Base-by-base conservation (phyloP, 75 land plant genomes). In the Chamaecyparis obtusa region DNA sequence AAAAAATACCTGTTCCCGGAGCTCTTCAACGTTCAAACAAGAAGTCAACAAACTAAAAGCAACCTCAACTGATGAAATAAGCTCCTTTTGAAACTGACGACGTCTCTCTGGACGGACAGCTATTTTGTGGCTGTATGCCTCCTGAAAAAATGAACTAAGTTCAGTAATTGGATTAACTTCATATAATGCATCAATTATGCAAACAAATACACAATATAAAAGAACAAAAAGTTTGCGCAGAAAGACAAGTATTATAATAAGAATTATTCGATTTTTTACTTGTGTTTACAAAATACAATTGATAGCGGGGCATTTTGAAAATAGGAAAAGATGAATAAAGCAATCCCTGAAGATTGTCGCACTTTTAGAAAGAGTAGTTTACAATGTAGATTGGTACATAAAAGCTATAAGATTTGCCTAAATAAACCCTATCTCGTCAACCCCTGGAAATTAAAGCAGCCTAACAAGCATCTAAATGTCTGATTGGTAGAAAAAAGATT, bases 21-120 rank as follows among this genome's bases (percentile, higher is more conserved):
- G 89, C 76, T 94, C 93, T 83, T 71, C 84, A 86, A 94, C 54
- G 87, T 85, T 91, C 87, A 96, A 90, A 88, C 94, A 95, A 78
- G 94, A 91, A 51, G 94, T 92, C 86, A 98, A 89, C 84, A 95
- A 90, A 69, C 83, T 84, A 85, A 98, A 92, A 79, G 99, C 96
- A 87, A 88, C 90, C 41, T 94, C 94, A 67, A 92, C 91, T 27
- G 93, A 95, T 30, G 93, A 87, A 48, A 90, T 92, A 32, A 98
- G 94, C 78, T 98, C 98, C 41, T 97, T 95, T 85, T 98, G 96
- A 89, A 96, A 98, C 77, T 94, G 98, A 36, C 98, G 95, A 9
- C 99, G 92, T 87, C 97, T 92, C 75, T 98, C 99, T 49, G 97
- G 98, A 27, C 99, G 98, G 76, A 92, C 98, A 41, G 99, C 95